Percentiles rank a stretch among this genome's conserved stretches.
Conservation (phyloP, 129 eudicot species). For the Oenanthe sinensis region DNA sequence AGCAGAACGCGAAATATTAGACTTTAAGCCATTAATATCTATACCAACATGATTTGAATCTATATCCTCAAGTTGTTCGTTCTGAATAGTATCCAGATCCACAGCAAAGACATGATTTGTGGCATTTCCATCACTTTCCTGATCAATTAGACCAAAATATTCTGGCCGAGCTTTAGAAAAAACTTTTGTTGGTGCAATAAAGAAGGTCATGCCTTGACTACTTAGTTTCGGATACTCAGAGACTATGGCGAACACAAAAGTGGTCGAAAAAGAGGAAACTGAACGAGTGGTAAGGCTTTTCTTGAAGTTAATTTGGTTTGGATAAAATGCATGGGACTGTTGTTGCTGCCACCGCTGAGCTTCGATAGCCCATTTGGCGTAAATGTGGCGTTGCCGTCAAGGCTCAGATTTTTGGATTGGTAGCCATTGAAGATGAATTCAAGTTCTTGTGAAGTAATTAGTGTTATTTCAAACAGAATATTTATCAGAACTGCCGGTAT, state of each 20-base stretch:
- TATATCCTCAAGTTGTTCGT: slow-evolving; percentile 24
- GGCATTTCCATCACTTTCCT: slow-evolving; percentile 17
- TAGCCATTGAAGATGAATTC: not conserved
- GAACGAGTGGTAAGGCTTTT: not conserved
- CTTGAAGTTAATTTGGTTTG: not conserved
- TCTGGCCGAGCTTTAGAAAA: slow-evolving; percentile 8
- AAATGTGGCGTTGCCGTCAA: not conserved
- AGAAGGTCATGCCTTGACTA: not conserved
- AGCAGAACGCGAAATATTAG: slow-evolving; percentile 13
- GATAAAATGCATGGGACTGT: not conserved
- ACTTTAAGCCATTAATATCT: slow-evolving; percentile 23
- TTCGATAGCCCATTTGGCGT: not conserved
- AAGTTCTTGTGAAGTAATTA: not conserved
- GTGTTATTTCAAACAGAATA: not conserved
- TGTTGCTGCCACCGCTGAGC: not conserved
- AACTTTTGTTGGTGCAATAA: slow-evolving; percentile 6
- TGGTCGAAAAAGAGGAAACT: not conserved
- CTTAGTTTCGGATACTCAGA: not conserved
- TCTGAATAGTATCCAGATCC: slow-evolving; percentile 24
- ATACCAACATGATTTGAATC: slow-evolving; percentile 28
- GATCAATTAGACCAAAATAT: slow-evolving; percentile 22
- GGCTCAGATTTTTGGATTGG: not conserved
- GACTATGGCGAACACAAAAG: not conserved
- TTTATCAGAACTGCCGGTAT: not conserved
- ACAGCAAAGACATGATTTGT: slow-evolving; percentile 25